Evolutionary conservation across 1,139 yeast species (phyloP).

Genomic region (Kluyveromyces sp.): DNA sequence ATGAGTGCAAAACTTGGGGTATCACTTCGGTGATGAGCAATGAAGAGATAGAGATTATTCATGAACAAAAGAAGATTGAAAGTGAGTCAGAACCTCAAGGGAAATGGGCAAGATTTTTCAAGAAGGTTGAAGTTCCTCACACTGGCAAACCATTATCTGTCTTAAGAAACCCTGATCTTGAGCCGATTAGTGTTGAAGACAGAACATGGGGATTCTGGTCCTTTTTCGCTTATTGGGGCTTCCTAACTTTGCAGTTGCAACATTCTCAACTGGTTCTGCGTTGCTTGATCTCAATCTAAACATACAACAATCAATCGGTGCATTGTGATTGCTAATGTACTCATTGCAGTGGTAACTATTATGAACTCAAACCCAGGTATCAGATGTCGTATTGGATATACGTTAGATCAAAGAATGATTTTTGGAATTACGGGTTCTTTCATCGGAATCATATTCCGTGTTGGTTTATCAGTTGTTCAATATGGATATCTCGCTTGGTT

Average conservation of each 20-base stretch:
- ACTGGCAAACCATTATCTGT: constrained; percentile 15
- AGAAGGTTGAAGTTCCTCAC: constrained; percentile 18
- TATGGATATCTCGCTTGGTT: constrained; percentile 30
- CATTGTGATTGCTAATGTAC: constrained; percentile 31
- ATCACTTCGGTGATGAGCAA: constrained; percentile 10
- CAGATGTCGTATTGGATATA: constrained; percentile 33
- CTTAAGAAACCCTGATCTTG: constrained; percentile 22
- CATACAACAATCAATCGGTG: constrained; percentile 32
- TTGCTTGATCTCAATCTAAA: constrained; percentile 24
- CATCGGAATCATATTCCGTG: constrained; percentile 31
- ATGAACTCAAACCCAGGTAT: constrained; percentile 32
- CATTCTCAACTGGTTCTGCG: constrained; percentile 27
- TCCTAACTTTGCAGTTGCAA: constrained; percentile 22
- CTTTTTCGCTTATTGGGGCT: constrained; percentile 26
- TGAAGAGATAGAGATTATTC: constrained; percentile 10
- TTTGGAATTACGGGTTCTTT: constrained; percentile 34
- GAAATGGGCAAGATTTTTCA: constrained; percentile 8
- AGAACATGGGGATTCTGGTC: constrained; percentile 28
- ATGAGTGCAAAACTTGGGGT: constrained; percentile 3
- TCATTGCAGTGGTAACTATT: constrained; percentile 26
- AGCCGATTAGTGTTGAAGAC: constrained; percentile 19
- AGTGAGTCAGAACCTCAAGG: constrained; percentile 6
- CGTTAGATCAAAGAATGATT: constrained; percentile 31
- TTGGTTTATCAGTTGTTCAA: constrained; percentile 32
- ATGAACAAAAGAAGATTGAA: constrained; percentile 8